phyloP scores from a whole-genome alignment of 306 rosid species.

The Vigna trinervia region DNA sequence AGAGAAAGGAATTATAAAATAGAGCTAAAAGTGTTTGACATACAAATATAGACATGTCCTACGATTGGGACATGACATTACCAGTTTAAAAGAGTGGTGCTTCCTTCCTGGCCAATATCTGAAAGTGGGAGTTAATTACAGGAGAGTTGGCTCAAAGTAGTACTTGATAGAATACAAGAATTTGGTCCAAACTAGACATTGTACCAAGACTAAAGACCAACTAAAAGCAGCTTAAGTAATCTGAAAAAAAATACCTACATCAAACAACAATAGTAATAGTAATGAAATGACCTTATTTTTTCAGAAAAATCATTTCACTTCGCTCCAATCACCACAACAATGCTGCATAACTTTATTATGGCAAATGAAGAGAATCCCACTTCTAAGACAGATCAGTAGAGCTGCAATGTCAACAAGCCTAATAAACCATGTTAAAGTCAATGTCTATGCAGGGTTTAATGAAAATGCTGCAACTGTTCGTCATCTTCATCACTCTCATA shows the following conservation, averaged over 20 bases:
- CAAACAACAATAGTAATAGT: background rate
- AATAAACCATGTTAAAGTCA: constrained; percentile 6
- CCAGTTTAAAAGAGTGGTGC: background rate
- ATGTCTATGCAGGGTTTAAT: background rate
- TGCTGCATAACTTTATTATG: background rate
- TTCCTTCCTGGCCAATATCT: background rate
- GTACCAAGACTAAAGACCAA: constrained; percentile 7
- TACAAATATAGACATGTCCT: background rate
- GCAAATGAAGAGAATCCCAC: background rate
- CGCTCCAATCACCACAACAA: background rate
- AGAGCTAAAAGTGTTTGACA: background rate
- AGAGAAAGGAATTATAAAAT: background rate
- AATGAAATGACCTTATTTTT: background rate
- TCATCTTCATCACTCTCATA: background rate
- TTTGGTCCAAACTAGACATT: background rate
- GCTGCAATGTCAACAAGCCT: background rate
- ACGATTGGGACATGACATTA: background rate
- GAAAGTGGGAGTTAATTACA: background rate
- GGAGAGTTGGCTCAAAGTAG: background rate
- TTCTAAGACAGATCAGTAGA: background rate
- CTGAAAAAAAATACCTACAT: background rate
- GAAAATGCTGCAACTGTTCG: background rate
- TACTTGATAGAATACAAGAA: constrained; percentile 5
- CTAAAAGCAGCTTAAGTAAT: background rate
- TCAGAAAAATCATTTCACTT: background rate